These are phyloP conservation scores for Penicillium longicatenatum DNA, from an alignment of 495 filamentous ascomycete species.

Conservation along the genomic window DNA sequence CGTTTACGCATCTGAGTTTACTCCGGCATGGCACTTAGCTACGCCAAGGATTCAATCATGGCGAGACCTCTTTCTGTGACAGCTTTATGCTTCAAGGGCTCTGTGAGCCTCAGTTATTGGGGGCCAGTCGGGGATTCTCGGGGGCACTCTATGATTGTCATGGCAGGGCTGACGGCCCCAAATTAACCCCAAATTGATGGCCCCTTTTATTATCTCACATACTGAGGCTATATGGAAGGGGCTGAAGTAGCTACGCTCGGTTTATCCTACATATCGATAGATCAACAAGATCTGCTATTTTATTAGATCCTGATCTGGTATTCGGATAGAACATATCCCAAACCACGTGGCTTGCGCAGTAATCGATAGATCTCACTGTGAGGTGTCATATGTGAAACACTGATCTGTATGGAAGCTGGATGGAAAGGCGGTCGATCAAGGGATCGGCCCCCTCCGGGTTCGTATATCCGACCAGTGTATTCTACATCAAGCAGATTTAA, in stretches of 20 bases:
- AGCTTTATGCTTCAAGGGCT: not conserved
- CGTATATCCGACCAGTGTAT: not conserved
- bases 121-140: conserved; percentile 8
- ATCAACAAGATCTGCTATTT: not conserved
- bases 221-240: no score
- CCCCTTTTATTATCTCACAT: not conserved
- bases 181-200: not conserved
- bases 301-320: not conserved
- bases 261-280: not conserved
- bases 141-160: not conserved
- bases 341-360: not conserved
- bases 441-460: not conserved
- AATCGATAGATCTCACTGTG: conserved; percentile 5
- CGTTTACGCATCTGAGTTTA: not conserved
- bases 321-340: not conserved
- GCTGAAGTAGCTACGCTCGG: no score
- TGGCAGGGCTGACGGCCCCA: conserved; percentile 9
- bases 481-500: not conserved
- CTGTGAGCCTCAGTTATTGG: conserved; percentile 16
- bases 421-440: not conserved
- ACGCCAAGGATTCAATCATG: not conserved
- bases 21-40: not conserved
- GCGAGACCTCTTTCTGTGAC: no score
- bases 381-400: conserved; percentile 1
- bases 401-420: conserved; percentile 1